phyloP scores from a whole-genome alignment of 257 asterid species.

The Oldenlandia corymbosa region DNA sequence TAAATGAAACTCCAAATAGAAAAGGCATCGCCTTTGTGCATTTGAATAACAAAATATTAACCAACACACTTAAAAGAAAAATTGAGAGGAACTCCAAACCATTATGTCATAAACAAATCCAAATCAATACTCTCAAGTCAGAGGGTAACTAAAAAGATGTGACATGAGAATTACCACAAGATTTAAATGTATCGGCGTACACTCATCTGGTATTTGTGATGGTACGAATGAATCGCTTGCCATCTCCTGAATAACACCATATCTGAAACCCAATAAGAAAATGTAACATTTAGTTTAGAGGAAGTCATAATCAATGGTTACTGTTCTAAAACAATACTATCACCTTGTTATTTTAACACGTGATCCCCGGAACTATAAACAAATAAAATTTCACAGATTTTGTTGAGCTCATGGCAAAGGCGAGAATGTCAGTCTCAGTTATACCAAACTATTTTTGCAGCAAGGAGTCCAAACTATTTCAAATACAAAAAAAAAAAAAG shows the following conservation, averaged over 20 bases:
- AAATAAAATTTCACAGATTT: neutral
- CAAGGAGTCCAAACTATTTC: neutral
- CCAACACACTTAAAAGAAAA: neutral
- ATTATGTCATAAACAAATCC: neutral
- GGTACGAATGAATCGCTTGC: slow-evolving; percentile 39
- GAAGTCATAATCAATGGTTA: too few species aligned
- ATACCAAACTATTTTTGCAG: too few species aligned
- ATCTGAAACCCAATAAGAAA: slow-evolving; percentile 39
- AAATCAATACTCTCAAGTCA: neutral
- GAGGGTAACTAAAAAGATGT: neutral
- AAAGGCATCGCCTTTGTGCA: neutral
- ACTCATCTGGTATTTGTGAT: slow-evolving; percentile 51
- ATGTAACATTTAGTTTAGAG: neutral
- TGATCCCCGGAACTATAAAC: neutral
- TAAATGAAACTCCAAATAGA: neutral
- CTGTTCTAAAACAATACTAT: neutral
- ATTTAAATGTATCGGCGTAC: slow-evolving; percentile 75
- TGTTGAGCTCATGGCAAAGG: neutral
- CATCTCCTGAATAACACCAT: slow-evolving; percentile 49
- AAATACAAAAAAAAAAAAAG: too few species aligned
- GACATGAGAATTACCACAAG: slow-evolving; percentile 58
- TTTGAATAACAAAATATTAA: neutral
- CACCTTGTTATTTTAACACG: neutral
- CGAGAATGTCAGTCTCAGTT: neutral
- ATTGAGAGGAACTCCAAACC: neutral